Evolutionary conservation across 177 flowering plant species (phyloP).

Genomic region (Tripterygium wilfordii): DNA sequence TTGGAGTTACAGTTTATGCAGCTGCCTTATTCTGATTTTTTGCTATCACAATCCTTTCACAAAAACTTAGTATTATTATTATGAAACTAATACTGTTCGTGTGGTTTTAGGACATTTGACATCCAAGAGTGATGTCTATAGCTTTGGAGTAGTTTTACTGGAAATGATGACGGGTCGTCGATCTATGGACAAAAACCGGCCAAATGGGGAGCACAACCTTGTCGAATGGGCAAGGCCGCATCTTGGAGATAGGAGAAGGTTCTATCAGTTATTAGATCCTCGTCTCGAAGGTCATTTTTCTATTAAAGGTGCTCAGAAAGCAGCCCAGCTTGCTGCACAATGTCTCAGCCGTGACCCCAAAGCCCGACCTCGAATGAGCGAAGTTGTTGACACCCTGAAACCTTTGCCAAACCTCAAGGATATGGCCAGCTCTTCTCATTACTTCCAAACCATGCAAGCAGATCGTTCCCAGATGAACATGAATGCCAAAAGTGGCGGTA

Average conservation of each 20-base stretch:
- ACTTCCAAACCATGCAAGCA: constrained; percentile 1
- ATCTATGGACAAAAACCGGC: not conserved
- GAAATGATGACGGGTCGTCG: not conserved
- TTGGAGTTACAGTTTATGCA: no score
- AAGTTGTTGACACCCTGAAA: not conserved
- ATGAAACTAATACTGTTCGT: no score
- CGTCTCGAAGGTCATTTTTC: not conserved
- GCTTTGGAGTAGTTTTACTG: no score
- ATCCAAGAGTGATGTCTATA: no score
- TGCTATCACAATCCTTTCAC: no score
- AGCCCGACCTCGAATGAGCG: not conserved
- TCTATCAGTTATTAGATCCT: not conserved
- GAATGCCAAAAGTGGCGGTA: constrained; percentile 1
- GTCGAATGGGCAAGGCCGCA: constrained; percentile 1
- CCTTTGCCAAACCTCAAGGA: not conserved
- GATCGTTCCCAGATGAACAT: not conserved
- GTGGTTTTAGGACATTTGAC: no score
- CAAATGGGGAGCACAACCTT: not conserved
- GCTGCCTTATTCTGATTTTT: no score
- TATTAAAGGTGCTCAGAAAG: no score
- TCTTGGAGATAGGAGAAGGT: not conserved
- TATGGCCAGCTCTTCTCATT: not conserved
- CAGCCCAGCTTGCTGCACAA: not conserved
- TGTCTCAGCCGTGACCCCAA: not conserved
- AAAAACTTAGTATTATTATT: no score